Base-by-base conservation (phyloP, 768 basidiomycete species). In the Tylopilus rubrobrunneus region DNA sequence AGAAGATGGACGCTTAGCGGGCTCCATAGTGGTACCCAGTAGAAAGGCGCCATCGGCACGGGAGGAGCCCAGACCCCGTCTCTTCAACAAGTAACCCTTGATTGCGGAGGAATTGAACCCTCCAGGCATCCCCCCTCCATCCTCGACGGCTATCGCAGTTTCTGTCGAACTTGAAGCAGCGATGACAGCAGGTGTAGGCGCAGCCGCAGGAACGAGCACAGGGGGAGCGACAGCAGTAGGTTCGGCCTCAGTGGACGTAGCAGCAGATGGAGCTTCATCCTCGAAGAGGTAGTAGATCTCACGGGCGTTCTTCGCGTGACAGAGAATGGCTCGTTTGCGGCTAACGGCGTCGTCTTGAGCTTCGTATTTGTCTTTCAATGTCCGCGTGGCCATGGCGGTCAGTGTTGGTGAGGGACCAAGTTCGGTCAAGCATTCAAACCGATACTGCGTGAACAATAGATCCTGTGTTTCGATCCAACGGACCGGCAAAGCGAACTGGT, bases 391-490 rank as follows among this genome's bases (percentile, higher is more conserved):
- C 94, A 96, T 96, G 31, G 93, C 96, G 10, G 92, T 92, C 50
- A 99, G 80, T 10, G 94, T 98, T 2, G 97, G 97, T 5, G 93
- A 93, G 37, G 97, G 97, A 31, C 97, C 97, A 49, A 99, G 76
- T 69, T 99, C 96, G 63, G 98, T 87, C 63, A 98, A 79, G 15
- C 97, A 85, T 71, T 98, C 96, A 64, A 97, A 97, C 44, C 78
- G 77, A 77, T 84, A 97, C 9, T 84, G 72, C 10, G 78, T 81
- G 78, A 99, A 99, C 52, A 99, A 80, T 25, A 89, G 80, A 64
- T 99, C 97, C 68, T 99, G 97, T 0, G 96, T 99, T 75, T 98
- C 91, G 63, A 99, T 99, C 97, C 97, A 99, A 47, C 95, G 89
- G n/a, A 99, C 96, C 7, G 97, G 95, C 1, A 96, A n/a, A n/a